Conservation (phyloP, 1,284 basidiomycete species). For the Marasmius tenuissimus region DNA sequence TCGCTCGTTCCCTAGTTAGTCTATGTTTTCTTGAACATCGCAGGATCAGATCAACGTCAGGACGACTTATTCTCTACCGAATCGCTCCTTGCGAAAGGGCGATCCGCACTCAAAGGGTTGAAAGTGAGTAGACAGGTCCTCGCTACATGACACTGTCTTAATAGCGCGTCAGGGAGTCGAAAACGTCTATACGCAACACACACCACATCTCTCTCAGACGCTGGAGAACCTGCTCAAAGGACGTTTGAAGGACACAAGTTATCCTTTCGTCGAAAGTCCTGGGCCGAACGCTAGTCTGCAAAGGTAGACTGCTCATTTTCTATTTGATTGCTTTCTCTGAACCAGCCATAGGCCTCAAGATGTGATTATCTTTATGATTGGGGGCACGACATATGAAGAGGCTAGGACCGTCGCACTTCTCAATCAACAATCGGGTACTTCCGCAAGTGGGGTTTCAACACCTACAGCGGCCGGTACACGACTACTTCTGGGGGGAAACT, state of each 20-base stretch:
- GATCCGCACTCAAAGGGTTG: conserved; percentile 92
- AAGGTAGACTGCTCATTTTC: conserved; percentile 40
- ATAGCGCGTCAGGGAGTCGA: conserved; percentile 78
- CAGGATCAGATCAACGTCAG: conserved; percentile 94
- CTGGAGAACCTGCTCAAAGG: conserved; percentile 90
- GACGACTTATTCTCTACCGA: conserved; percentile 98
- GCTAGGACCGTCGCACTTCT: conserved; percentile 80
- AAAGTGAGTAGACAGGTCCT: conserved; percentile 54
- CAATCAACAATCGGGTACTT: conserved; percentile 71
- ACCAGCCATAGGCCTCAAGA: conserved; percentile 75
- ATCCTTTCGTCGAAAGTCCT: conserved; percentile 83
- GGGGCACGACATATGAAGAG: conserved; percentile 94
- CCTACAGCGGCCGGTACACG: conserved; percentile 61
- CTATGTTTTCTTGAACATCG: conserved; percentile 90
- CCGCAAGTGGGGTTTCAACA: conserved; percentile 54
- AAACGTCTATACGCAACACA: conserved; percentile 99
- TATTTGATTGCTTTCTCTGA: conserved; percentile 1
- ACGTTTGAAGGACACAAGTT: conserved; percentile 81
- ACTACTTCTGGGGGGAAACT: conserved; percentile 88
- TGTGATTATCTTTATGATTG: conserved; percentile 93
- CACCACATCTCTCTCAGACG: conserved; percentile 91
- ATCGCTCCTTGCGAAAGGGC: conserved; percentile 92
- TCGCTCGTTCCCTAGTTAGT: conserved; percentile 62
- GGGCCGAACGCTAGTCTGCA: conserved; percentile 70
- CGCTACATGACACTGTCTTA: not conserved